Evolutionary conservation across 2,329 filamentous ascomycete species (phyloP), one percentile per base, ranked within the genome.

Genomic region (Anisogramma anomala): DNA sequence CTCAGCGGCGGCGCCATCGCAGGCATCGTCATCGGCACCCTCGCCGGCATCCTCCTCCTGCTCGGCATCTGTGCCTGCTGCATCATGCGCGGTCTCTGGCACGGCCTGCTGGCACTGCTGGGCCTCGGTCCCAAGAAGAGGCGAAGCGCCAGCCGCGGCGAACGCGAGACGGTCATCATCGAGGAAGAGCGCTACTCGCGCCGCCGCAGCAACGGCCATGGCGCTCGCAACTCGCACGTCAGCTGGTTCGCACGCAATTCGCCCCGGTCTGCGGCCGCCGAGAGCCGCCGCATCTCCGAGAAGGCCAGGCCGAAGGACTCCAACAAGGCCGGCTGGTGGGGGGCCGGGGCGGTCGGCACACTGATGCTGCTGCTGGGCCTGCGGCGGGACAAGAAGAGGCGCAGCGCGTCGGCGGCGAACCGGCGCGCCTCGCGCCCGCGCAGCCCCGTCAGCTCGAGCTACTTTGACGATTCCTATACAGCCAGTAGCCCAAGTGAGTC

Each of bases 1-100:
- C 69, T 88, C 40, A 83, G 78, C 52, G 72, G 69, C 32, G 83
- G 82, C 39, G 83, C 81, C 45, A 88, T 88, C 52, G 83, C 84
- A 13, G 83, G 83, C 46, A 88, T 88, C 53, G 83, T 88, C 49
- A 79, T 88, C 42, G 83, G 83, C 48, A 72, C 76, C 9, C 67
- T 88, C 36, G 71, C 72, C 11, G 83, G 80, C 47, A 67, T 86
- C 26, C 60, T 71, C 30, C 65, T 88, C 2, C 71, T 88, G 17
- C 64, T 80, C 4, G 69, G 84, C 6, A 62, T 87, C 53, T 86
- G 81, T 67, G 78, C 84, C 64, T 87, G 77, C 69, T 84, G 81
- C 65, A 77, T 79, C 45, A 68, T 72, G 44, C 69, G 72, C 49
- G 74, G 74, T 11, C 63, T 79, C 32, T 82, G 77, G 69, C 68